Evolutionary conservation across 257 asterid species (phyloP), one percentile per base, ranked within the genome.

Genomic region (Datura wrightii): DNA sequence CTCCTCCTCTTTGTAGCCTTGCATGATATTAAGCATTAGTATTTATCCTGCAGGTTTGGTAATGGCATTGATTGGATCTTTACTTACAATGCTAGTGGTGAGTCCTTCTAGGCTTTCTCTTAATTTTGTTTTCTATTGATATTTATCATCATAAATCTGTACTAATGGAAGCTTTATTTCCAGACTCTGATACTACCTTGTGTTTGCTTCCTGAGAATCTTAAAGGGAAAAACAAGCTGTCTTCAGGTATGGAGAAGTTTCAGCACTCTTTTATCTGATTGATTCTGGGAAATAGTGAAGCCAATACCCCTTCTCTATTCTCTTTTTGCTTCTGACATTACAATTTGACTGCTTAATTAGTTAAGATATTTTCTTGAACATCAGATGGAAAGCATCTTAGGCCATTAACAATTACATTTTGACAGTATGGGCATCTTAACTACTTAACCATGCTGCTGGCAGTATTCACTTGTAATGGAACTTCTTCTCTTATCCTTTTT

Each of bases 181-280:
- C 90, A 93, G 98, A 93, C 94, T 10, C 88, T 94, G 87, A 94
- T 94, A 88, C 91, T 94, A 50, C 98, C 97, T 16, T 94, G 98
- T 59, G 94, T 93, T 31, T 94, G 97, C 90, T 94, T 91, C 86
- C 84, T 94, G 89, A 93, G 94, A 93, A 93, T 94, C 92, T 86
- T 87, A 84, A 85, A 88, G 83, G 93, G 95, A 50, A 92, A 89
- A 86, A 85, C 90, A 71, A 87, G 84, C 80, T 42, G 60, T 9
- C 59, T 89, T 83, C 94, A 93, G 95, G 98, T 94, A 88, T 71
- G 67, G 71, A 39, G 63, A 76, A 37, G 52, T 67, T 67, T 39
- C 13, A 16, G 78, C 78, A 67, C 78, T 67, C 78, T 67, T 37
- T 67, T 37, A 15, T 67, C 76, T 37, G 19, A 67, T 67, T 67